A percentile compares a stretch with the other conserved stretches of the same genome.
phyloP scores from a whole-genome alignment of 345 rosid species.

The Hypericum androsaemum region DNA sequence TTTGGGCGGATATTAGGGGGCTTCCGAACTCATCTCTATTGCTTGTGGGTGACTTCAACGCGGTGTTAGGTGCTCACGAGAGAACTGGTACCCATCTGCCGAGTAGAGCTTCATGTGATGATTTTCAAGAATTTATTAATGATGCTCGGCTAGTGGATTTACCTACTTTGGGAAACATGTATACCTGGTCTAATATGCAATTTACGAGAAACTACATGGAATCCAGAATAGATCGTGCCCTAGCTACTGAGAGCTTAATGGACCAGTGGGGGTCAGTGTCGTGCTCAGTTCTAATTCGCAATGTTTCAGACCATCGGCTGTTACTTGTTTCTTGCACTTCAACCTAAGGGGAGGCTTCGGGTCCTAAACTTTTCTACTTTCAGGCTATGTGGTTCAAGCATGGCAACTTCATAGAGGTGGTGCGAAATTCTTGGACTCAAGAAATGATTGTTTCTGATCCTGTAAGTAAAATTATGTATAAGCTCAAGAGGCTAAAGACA shows the following conservation, averaged over 20 bases:
- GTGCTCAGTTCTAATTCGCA: background rate
- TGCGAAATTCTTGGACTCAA: too few relatives aligned
- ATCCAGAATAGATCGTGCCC: background rate
- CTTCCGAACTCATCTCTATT: too few relatives aligned
- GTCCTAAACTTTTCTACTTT: background rate
- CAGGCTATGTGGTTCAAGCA: background rate
- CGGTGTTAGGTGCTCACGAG: background rate
- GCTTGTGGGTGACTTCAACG: background rate
- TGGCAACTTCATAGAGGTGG: background rate
- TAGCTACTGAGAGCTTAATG: background rate
- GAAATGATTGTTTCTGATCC: too few relatives aligned
- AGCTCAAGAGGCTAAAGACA: too few relatives aligned
- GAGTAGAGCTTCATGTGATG: background rate
- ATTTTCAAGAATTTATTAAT: too few relatives aligned
- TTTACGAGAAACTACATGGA: background rate
- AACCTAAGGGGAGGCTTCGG: background rate
- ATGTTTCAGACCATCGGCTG: background rate
- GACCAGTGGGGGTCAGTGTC: background rate
- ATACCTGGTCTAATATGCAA: background rate
- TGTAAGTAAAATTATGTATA: too few relatives aligned
- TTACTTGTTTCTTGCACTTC: background rate
- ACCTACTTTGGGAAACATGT: background rate
- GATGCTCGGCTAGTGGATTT: background rate
- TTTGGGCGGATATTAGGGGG: too few relatives aligned
- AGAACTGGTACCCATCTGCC: background rate